Conservation (phyloP, 1,284 basidiomycete species). For the Sporisorium graminicola region DNA sequence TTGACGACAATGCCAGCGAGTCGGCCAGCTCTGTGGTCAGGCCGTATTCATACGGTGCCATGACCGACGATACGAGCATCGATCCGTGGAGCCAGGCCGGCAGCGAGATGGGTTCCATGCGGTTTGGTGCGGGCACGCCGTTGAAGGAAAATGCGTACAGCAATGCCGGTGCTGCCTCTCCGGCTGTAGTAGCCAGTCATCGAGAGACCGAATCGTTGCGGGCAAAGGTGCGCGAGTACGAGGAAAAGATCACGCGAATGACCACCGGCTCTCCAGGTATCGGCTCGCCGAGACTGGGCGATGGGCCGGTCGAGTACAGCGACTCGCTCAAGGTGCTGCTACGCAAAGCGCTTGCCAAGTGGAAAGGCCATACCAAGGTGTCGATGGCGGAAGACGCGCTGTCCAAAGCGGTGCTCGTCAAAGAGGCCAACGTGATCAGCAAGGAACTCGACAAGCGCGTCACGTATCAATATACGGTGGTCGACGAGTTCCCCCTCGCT, state of each 20-base stretch:
- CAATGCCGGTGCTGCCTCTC: conserved; percentile 15
- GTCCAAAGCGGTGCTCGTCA: conserved; percentile 85
- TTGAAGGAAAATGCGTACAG: conserved; percentile 23
- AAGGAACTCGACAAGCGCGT: conserved; percentile 80
- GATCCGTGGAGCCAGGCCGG: conserved; percentile 62
- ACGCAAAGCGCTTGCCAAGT: conserved; percentile 82
- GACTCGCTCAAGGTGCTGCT: conserved; percentile 42
- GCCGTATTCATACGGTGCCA: conserved; percentile 61
- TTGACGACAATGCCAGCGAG: conserved; percentile 61
- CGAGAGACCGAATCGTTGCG: conserved; percentile 53
- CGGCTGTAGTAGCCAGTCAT: conserved; percentile 19
- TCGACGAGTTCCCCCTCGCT: conserved; percentile 83
- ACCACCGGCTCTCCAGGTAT: conserved; percentile 18
- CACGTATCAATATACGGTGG: conserved; percentile 89
- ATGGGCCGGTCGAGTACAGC: conserved; percentile 40
- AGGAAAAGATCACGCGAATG: conserved; percentile 54
- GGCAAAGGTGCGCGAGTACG: conserved; percentile 63
- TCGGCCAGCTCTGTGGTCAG: conserved; percentile 49
- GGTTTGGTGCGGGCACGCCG: conserved; percentile 29
- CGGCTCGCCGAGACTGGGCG: conserved; percentile 29
- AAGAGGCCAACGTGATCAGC: conserved; percentile 83
- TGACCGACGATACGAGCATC: conserved; percentile 64
- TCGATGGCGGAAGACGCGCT: conserved; percentile 90
- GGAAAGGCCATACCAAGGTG: conserved; percentile 75
- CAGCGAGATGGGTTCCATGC: conserved; percentile 51